Base-by-base conservation (phyloP, 352 stramenopile genomes). In the Phytophthora agathidicida region DNA sequence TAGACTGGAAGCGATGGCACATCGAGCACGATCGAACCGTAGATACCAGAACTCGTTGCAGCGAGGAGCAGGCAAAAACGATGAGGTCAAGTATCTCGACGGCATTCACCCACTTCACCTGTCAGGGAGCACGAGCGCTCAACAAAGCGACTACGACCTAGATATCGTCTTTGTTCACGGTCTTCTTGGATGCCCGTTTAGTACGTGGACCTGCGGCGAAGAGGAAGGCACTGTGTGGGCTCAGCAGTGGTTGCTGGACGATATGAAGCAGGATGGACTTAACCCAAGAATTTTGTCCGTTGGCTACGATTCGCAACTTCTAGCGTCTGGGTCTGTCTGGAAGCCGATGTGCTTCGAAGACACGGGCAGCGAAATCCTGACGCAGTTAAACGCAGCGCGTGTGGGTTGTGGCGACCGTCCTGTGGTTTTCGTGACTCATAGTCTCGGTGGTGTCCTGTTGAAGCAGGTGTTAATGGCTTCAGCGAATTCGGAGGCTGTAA, bases 101-200 rank as follows among this genome's bases (percentile, higher is more conserved):
- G 81, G 81, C 11, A 82, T 92, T 23, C 78, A 92, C 11, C 80
- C 83, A 7, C 73, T 89, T 16, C 80, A 89, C 26, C 77, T 86
- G 14, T 87, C 69, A 3, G 71, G 58, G 22, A 44, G 17, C 14
- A 32, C 16, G 3, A 65, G 19, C 11, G 30, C 36, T 9, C 48
- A 76, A 7, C 35, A 67, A 41, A 51, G 39, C 37, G 53, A 79
- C 11, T 93, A 89, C 32, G 78, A 91, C 26, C 70, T 92, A 1
- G 86, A 95, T 23, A 76, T 95, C 3, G 83, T 95, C 11, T 90
- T 95, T 44, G 77, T 95, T 27, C 86, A 94, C 41, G 86, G 86
- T 0, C 56, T 95, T n/a, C 50, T 92, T 2, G 86, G 86, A 3
- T 91, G 77, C 55, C 80, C 85, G 27, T 91, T 87, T 48, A 77